Base-by-base conservation (phyloP, 306 rosid genomes). In the Chamaecrista fasciculata region DNA sequence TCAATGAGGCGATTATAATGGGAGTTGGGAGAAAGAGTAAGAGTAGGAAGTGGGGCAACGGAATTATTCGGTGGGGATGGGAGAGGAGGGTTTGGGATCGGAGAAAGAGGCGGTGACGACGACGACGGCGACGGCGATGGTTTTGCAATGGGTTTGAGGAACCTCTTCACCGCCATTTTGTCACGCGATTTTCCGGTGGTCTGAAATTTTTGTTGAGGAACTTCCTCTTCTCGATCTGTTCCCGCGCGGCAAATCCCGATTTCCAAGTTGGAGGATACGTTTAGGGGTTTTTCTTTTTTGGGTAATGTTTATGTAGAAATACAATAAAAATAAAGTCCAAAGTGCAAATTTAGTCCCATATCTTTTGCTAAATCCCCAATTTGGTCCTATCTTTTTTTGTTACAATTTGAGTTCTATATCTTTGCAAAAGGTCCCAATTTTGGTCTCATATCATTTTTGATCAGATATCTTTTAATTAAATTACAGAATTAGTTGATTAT, bases 11-110 rank as follows among this genome's bases (percentile, higher is more conserved):
- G 84, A 47, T 58, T 58, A 78, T 87, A 84, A 71, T 82, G 76
- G n/a, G 73, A 43, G 69, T 66, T 69, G 66, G 74, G 81, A 11
- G 87, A 84, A 53, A 86, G 71, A 16, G 85, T 70, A 21, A 82
- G 87, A 3, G 77, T 72, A 11, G 89, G 90, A 44, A 71, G 61
- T 36, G 81, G 83, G 8, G 51, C 20, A 5, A 48, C 63, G 31
- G 60, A 66, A 40, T 40, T n/a, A 2, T 44, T 63, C 14, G 86
- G 89, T 7, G 83, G 79, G 0, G 75, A 19, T 5, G 96, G 93
- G 0, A 79, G 88, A 29, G 86, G 69, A 12, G 96, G 87, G 75
- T 83, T 79, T 40, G 91, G 88, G 64, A 87, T 76, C 11, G 83
- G 82, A 52, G 80, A 34, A 1, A 75, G 77, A 2, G 72, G 65